These are phyloP conservation scores for Amanita fuliginea DNA, from an alignment of 768 basidiomycete species.

Conservation along the genomic window DNA sequence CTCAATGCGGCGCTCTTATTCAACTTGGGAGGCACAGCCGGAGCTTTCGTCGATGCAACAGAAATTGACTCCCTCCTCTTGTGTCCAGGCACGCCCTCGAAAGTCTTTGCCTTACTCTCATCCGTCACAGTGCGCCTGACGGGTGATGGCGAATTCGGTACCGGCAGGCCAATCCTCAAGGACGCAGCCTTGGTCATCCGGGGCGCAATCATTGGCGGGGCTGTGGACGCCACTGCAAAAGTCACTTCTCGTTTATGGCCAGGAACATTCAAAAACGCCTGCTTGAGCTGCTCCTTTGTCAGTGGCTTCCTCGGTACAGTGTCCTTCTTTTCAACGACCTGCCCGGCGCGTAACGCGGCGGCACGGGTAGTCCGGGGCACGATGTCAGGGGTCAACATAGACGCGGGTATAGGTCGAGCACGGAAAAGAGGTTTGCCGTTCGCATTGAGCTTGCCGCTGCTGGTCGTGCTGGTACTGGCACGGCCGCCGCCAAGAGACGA, in stretches of 20 bases:
- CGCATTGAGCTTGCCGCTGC: slow-evolving; percentile 21
- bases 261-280: slow-evolving; percentile 69
- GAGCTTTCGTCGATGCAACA: slow-evolving; percentile 58
- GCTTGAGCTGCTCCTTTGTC: slow-evolving; percentile 47
- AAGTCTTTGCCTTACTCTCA: slow-evolving; percentile 24
- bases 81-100: slow-evolving; percentile 78
- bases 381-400: slow-evolving; percentile 54
- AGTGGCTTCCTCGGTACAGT: slow-evolving; percentile 38
- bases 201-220: slow-evolving; percentile 60
- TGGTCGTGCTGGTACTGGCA: slow-evolving; percentile 5
- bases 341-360: slow-evolving; percentile 61
- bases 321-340: slow-evolving; percentile 31
- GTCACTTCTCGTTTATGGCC: slow-evolving; percentile 67
- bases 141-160: slow-evolving; percentile 29
- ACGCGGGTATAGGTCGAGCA: slow-evolving; percentile 57
- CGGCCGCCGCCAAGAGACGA: slow-evolving; percentile 30
- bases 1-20: slow-evolving; percentile 73
- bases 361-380: slow-evolving; percentile 69
- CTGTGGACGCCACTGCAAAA: slow-evolving; percentile 65
- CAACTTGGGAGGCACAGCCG: slow-evolving; percentile 56
- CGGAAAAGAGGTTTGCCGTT: slow-evolving; percentile 45
- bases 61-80: slow-evolving; percentile 68
- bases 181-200: slow-evolving; percentile 70
- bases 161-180: slow-evolving; percentile 43
- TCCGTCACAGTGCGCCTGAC: slow-evolving; percentile 25